phyloP scores from a whole-genome alignment of 768 basidiomycete genomes.

The Pleurotus citrinopileatus region DNA sequence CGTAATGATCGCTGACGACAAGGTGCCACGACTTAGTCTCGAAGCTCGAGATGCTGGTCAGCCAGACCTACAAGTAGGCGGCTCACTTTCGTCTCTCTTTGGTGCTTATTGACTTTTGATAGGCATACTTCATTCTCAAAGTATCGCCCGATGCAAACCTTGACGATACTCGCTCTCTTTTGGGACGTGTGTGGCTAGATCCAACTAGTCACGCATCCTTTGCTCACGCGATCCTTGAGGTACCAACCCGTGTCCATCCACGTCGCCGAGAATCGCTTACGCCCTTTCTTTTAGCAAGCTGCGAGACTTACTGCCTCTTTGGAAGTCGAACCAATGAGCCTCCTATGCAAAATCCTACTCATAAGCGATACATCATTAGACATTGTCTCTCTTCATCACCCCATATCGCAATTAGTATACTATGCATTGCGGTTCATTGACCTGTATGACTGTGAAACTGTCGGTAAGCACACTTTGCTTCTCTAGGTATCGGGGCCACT shows the following conservation, averaged over 20 bases:
- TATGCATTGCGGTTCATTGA: constrained; percentile 61
- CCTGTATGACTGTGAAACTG: constrained; percentile 76
- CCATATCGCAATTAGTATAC: constrained; percentile 62
- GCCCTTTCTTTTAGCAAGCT: constrained; percentile 47
- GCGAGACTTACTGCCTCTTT: constrained; percentile 43
- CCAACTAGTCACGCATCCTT: constrained; percentile 55
- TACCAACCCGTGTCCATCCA: too few species aligned
- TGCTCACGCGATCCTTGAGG: constrained; percentile 54
- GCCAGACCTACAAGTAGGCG: constrained; percentile 50
- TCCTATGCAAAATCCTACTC: constrained; percentile 66
- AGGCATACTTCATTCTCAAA: constrained; percentile 59
- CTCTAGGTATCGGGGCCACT: background rate
- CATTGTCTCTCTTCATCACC: constrained; percentile 64
- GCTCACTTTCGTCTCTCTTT: constrained; percentile 6
- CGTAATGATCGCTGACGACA: constrained; percentile 47
- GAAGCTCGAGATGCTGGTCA: constrained; percentile 62
- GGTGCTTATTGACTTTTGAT: constrained; percentile 6
- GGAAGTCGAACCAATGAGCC: constrained; percentile 69
- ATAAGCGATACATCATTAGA: constrained; percentile 59
- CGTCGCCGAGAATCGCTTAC: background rate
- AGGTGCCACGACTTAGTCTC: constrained; percentile 42
- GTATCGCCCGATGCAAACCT: constrained; percentile 46
- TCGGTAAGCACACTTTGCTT: constrained; percentile 48
- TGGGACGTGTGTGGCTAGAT: constrained; percentile 53
- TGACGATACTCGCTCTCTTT: constrained; percentile 34